Evolutionary conservation across 2,329 filamentous ascomycete species (phyloP).

Genomic region (Dactylellina parvicollis): DNA sequence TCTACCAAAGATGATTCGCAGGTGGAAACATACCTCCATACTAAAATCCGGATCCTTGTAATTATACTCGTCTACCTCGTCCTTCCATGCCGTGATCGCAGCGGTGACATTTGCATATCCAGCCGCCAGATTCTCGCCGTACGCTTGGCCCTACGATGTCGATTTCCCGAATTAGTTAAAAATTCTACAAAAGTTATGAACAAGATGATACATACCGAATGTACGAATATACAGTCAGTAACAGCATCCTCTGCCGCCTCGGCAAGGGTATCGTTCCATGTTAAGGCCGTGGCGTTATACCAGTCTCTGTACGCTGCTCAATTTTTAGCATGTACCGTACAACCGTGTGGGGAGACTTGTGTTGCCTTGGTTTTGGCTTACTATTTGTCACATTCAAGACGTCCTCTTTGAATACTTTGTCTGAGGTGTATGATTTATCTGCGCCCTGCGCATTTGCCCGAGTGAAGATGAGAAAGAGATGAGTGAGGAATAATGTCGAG

Average conservation of each 20-base stretch:
- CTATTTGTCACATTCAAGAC: slow-evolving; percentile 46
- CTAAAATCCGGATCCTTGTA: slow-evolving; percentile 42
- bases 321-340: not conserved
- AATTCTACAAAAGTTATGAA: not conserved
- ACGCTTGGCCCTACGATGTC: slow-evolving; percentile 31
- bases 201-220: slow-evolving; percentile 28
- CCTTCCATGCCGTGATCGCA: slow-evolving; percentile 52
- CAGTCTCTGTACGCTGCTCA: slow-evolving; percentile 47
- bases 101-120: slow-evolving; percentile 41
- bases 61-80: slow-evolving; percentile 52
- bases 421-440: slow-evolving; percentile 47
- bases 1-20: too few species aligned
- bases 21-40: slow-evolving; percentile 38
- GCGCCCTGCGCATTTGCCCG: slow-evolving; percentile 29
- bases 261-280: slow-evolving; percentile 51
- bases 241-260: slow-evolving; percentile 36
- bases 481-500: not conserved
- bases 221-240: slow-evolving; percentile 45
- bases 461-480: not conserved
- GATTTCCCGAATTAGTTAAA: not conserved
- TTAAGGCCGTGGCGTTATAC: slow-evolving; percentile 48
- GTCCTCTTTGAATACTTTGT: slow-evolving; percentile 17
- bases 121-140: slow-evolving; percentile 55
- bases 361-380: slow-evolving; percentile 23
- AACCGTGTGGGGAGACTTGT: not conserved